These are phyloP conservation scores for Microdochium nivale DNA, from an alignment of 2,329 filamentous ascomycete species.

Conservation along the genomic window DNA sequence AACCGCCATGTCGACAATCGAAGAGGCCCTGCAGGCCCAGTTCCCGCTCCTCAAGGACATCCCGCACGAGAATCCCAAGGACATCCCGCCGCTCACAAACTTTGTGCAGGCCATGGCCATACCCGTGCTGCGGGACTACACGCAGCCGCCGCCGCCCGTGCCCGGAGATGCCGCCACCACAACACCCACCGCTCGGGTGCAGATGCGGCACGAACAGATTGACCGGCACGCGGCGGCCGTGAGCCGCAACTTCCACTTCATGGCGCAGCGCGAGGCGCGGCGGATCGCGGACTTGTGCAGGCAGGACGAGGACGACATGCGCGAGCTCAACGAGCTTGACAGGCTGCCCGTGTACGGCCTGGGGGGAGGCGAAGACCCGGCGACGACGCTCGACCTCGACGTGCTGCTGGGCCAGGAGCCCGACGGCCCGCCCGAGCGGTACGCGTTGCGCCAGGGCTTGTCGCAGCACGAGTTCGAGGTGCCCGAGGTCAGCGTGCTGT, in stretches of 20 bases:
- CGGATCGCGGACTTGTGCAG: slow-evolving; percentile 3
- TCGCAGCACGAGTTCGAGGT: neutral
- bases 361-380: neutral
- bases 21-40: slow-evolving; percentile 10
- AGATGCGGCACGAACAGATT: slow-evolving; percentile 8
- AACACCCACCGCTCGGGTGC: slow-evolving; percentile 4
- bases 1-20: neutral
- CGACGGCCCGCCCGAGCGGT: neutral
- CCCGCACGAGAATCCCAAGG: neutral
- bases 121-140: slow-evolving; percentile 11
- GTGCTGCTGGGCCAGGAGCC: neutral
- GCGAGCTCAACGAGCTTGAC: neutral
- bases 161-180: slow-evolving; percentile 10
- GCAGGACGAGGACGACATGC: neutral
- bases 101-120: slow-evolving; percentile 14
- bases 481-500: neutral
- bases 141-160: slow-evolving; percentile 12
- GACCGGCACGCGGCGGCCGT: slow-evolving; percentile 15
- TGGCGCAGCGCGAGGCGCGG: slow-evolving; percentile 9
- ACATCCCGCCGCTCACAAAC: slow-evolving; percentile 9
- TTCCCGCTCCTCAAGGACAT: slow-evolving; percentile 11
- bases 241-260: slow-evolving; percentile 14
- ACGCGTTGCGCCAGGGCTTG: neutral
- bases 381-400: neutral
- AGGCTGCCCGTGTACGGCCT: neutral